Conservation (phyloP, 2,329 filamentous ascomycete species). For the Epichloe sylvatica region DNA sequence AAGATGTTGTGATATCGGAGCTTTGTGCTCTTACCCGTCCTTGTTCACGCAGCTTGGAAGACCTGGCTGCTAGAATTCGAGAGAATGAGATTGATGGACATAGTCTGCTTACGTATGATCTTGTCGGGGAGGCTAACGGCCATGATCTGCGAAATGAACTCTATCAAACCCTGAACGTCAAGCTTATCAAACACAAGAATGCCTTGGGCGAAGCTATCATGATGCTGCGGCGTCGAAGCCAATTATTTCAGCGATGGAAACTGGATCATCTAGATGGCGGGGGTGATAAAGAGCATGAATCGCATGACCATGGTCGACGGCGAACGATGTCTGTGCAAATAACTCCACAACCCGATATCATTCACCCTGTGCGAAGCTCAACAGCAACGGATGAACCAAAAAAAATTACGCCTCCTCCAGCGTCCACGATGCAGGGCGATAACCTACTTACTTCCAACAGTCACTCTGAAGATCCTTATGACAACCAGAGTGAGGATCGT, state of each 20-base stretch:
- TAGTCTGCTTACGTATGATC: constrained; percentile 42
- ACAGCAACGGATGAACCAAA: not conserved
- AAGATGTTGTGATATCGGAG: constrained; percentile 51
- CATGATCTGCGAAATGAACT: constrained; percentile 29
- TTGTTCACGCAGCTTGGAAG: constrained; percentile 33
- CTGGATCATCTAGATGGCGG: constrained; percentile 3
- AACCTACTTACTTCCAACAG: not conserved
- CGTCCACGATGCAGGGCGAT: not conserved
- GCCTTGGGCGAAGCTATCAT: constrained; percentile 44
- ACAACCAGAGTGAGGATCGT: not conserved
- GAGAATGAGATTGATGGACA: constrained; percentile 53
- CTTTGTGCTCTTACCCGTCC: constrained; percentile 43
- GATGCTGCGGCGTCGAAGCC: constrained; percentile 38
- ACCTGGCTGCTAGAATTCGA: constrained; percentile 41
- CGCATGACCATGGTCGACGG: not conserved
- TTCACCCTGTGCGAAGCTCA: not conserved
- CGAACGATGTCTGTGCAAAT: not conserved
- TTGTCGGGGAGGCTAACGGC: constrained; percentile 25
- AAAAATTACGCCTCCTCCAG: not conserved
- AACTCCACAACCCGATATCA: constrained; percentile 1
- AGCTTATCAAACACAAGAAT: constrained; percentile 41
- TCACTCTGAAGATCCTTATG: not conserved
- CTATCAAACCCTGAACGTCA: constrained; percentile 40
- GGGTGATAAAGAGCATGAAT: not conserved
- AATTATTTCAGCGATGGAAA: constrained; percentile 27